phyloP scores from a whole-genome alignment of 192 early-diverging fungal genomes.

The Phlyctochytrium planicorne region DNA sequence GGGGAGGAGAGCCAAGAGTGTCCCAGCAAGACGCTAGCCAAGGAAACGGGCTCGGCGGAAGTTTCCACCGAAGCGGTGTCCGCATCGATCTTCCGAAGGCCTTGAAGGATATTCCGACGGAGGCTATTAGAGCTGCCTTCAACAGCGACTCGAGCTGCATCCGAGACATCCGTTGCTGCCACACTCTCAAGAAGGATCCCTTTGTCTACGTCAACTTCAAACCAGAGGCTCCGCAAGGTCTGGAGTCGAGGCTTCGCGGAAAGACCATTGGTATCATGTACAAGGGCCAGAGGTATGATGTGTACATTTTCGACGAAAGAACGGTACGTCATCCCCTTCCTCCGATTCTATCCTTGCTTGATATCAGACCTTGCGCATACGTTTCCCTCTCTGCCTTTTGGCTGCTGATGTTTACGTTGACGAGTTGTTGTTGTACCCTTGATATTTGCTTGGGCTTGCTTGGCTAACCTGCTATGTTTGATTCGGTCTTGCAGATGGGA shows the following conservation, averaged over 20 bases:
- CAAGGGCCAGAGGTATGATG: constrained; percentile 5
- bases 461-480: background rate
- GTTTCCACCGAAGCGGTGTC: background rate
- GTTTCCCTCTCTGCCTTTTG: constrained; percentile 2
- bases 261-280: background rate
- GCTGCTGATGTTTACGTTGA: background rate
- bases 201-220: constrained; percentile 13
- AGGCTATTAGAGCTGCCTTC: background rate
- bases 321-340: background rate
- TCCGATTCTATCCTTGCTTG: background rate
- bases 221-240: background rate
- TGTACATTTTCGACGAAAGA: constrained; percentile 1
- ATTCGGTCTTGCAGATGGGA: constrained; percentile 4
- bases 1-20: too few species aligned
- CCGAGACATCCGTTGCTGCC: constrained; percentile 1
- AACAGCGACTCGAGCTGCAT: constrained; percentile 2
- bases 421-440: background rate
- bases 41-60: too few species aligned
- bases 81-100: constrained; percentile 8
- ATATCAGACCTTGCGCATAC: background rate
- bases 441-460: background rate
- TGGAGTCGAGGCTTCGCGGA: background rate
- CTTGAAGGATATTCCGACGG: constrained; percentile 7
- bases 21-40: too few species aligned
- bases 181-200: constrained; percentile 1